These are phyloP conservation scores for Raffaelea arxii DNA, from an alignment of 2,329 filamentous ascomycete genomes.

Conservation along the genomic window DNA sequence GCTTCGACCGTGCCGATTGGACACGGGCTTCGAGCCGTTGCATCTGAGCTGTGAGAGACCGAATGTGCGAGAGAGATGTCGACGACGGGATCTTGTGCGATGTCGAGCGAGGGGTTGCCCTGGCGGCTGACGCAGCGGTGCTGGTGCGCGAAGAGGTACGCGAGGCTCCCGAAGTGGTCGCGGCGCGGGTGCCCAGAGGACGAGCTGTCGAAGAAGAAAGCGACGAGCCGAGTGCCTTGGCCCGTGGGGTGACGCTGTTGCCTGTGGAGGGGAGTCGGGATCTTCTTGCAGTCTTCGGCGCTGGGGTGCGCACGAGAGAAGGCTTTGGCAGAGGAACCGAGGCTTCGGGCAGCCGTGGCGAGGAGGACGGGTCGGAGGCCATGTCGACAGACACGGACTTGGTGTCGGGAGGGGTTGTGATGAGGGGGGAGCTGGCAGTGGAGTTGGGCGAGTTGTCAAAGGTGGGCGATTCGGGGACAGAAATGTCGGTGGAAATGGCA, in stretches of 20 bases:
- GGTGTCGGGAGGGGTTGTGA: constrained; percentile 70
- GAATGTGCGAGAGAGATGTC: constrained; percentile 82
- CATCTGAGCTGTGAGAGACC: constrained; percentile 91
- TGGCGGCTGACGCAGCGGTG: constrained; percentile 28
- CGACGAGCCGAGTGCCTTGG: constrained; percentile 28
- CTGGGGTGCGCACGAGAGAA: constrained; percentile 24
- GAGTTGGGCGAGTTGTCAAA: constrained; percentile 72
- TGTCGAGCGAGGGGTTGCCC: constrained; percentile 33
- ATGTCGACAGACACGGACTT: constrained; percentile 52
- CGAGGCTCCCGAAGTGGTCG: constrained; percentile 39
- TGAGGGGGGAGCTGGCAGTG: constrained; percentile 84
- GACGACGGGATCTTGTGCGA: constrained; percentile 44
- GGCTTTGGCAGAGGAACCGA: constrained; percentile 44
- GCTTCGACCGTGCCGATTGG: constrained; percentile 80
- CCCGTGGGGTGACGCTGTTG: constrained; percentile 43
- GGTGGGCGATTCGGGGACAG: constrained; percentile 56
- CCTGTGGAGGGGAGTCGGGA: constrained; percentile 44
- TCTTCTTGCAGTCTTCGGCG: constrained; percentile 31
- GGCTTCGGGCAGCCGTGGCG: constrained; percentile 84
- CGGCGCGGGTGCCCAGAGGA: constrained; percentile 24
- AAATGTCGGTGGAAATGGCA: constrained; percentile 51
- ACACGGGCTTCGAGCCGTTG: constrained; percentile 90
- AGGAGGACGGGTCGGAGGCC: constrained; percentile 73
- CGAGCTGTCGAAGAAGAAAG: constrained; percentile 23
- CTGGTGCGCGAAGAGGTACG: constrained; percentile 34